A percentile compares a stretch with the other conserved stretches of the same genome.
Conservation (phyloP, 768 basidiomycete genomes). For the Cubamyces lactineus region DNA sequence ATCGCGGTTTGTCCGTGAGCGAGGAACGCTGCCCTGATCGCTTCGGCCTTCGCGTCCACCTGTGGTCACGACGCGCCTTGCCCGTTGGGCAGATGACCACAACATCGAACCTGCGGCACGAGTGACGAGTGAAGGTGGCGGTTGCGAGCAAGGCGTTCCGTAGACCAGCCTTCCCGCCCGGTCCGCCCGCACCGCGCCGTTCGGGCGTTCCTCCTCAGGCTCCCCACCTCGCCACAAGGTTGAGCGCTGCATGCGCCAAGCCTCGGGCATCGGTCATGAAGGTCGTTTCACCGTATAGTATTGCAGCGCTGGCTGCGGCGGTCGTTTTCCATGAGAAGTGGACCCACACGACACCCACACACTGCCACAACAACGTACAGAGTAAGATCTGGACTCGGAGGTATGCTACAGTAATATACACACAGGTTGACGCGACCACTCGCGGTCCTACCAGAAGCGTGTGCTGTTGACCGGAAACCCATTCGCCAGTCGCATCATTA, state of each 20-base stretch:
- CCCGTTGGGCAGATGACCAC: not conserved
- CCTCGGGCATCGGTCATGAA: not conserved
- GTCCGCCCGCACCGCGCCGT: not conserved
- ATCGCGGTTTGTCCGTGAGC: not conserved
- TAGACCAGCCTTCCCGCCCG: not conserved
- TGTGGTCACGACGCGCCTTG: not conserved
- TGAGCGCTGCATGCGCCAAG: not conserved
- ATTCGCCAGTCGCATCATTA: slow-evolving; percentile 45
- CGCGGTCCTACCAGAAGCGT: slow-evolving; percentile 41
- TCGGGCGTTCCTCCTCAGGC: too few relatives aligned
- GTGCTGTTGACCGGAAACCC: slow-evolving; percentile 39
- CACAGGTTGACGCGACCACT: not conserved
- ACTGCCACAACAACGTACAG: not conserved
- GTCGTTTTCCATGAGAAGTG: not conserved
- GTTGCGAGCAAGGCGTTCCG: not conserved
- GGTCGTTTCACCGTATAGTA: too few relatives aligned
- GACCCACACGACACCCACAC: not conserved
- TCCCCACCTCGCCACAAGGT: not conserved
- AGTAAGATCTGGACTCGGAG: too few relatives aligned
- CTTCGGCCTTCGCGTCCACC: not conserved
- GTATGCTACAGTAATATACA: not conserved
- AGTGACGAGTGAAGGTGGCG: not conserved
- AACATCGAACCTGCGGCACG: not conserved
- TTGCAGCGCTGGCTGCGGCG: too few relatives aligned
- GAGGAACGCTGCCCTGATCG: not conserved